Base-by-base conservation (phyloP, 768 basidiomycete genomes). In the Leccinum arenicola region DNA sequence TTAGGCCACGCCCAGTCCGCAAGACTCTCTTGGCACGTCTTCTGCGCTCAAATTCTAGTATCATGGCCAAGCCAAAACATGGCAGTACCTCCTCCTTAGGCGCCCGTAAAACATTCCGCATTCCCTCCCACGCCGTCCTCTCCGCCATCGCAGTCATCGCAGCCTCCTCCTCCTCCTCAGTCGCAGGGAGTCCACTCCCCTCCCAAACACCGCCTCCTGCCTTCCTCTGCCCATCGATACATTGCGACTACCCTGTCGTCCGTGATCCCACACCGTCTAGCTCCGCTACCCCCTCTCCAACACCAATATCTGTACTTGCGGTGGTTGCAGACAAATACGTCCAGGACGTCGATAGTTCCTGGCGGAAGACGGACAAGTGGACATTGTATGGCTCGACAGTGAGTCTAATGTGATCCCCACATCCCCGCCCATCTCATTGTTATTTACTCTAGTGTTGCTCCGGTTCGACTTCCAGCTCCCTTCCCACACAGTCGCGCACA, bases 341-440 rank as follows among this genome's bases (percentile, higher is more conserved):
- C 40, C 67, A 76, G 62, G 83, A 75, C n/a, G 38, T 71, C 11
- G 85, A 87, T 74, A 83, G 81, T 4, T 64, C 75, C 55, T 89
- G 87, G 87, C 78, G 80, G 47, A 82, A 78, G 68, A 76, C 81
- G 2, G 73, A 76, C 9, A 64, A 68, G 27, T 90, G 86, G 74
- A 82, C 84, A 12, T 73, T 89, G 40, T 89, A 86, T 64, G 89
- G 89, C n/a, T 85, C 84, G n/a, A 82, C 85, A 14, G 76, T 86
- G 40, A 82, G 86, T 67, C 59, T 74, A 4, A 14, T 67, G 60
- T 74, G 3, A 9, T 38, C 31, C 17, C 6, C 10, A 5, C 35
- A 10, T 27, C 47, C 6, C 40, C 3, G 25, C 52, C 36, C 14
- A 36, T 52, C 60, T 60, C 54, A 59, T 19, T 11, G 43, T 11